Percentiles rank a stretch among this genome's conserved stretches.
These are phyloP conservation scores for Cercospora sp. DNA, from an alignment of 2,329 filamentous ascomycete genomes.

Conservation along the genomic window DNA sequence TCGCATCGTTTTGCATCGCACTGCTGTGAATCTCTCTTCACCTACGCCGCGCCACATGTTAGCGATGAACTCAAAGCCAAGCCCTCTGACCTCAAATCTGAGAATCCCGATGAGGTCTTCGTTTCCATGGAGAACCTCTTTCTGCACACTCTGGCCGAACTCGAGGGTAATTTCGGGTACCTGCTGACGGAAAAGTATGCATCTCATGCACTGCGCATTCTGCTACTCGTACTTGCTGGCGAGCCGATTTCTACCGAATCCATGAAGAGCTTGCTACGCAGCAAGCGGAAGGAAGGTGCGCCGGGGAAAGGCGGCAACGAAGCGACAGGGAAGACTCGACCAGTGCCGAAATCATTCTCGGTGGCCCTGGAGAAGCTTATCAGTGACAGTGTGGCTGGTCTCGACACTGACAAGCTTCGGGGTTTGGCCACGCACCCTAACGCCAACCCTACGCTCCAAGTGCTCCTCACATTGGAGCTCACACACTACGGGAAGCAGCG, in stretches of 20 bases:
- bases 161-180: conserved; percentile 81
- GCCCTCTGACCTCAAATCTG: conserved; percentile 42
- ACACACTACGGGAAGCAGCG: conserved; percentile 68
- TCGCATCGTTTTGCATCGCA: conserved; percentile 97
- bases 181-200: conserved; percentile 86
- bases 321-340: conserved; percentile 40
- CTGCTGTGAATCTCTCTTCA: conserved; percentile 91
- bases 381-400: conserved; percentile 67
- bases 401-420: conserved; percentile 78
- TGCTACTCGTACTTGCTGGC: conserved; percentile 83
- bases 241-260: conserved; percentile 71
- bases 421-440: conserved; percentile 85
- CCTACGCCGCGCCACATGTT: conserved; percentile 76
- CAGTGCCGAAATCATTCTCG: conserved; percentile 77
- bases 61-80: conserved; percentile 65
- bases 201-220: conserved; percentile 83
- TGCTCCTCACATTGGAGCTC: conserved; percentile 84
- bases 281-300: conserved; percentile 87
- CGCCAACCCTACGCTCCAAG: conserved; percentile 89
- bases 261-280: conserved; percentile 75
- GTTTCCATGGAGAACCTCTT: conserved; percentile 82
- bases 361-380: conserved; percentile 80
- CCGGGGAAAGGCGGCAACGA: conserved; percentile 60
- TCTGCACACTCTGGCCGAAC: conserved; percentile 77
- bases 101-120: conserved; percentile 53